A percentile compares a stretch with the other conserved stretches of the same genome.
These are phyloP conservation scores for Zymoseptoria passerinii DNA, from an alignment of 2,329 filamentous ascomycete species.

Conservation along the genomic window DNA sequence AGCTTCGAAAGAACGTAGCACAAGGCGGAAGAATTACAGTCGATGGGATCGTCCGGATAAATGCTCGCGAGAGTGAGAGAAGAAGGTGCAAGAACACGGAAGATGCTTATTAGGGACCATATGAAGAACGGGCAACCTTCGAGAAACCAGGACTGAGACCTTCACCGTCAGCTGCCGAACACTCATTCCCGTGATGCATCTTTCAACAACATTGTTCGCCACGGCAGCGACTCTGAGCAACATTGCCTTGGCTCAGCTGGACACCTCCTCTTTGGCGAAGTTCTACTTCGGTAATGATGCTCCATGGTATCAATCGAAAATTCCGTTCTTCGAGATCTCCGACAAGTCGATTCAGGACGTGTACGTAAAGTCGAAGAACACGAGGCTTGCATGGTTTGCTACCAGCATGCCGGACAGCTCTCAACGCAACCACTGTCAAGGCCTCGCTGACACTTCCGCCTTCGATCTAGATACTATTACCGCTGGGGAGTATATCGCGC, in stretches of 20 bases:
- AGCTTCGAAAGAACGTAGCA: background rate
- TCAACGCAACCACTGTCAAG: too few relatives aligned
- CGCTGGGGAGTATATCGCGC: conserved; percentile 39
- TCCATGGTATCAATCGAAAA: conserved; percentile 33
- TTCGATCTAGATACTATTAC: conserved; percentile 28
- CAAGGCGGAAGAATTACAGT: background rate
- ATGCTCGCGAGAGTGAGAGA: background rate
- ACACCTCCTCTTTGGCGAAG: conserved; percentile 22
- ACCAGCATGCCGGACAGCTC: too few relatives aligned
- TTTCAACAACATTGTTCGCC: background rate
- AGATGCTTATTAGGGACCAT: background rate
- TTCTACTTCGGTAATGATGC: conserved; percentile 36
- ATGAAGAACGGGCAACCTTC: background rate
- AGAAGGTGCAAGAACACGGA: background rate
- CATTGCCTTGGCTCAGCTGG: conserved; percentile 8
- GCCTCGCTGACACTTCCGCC: too few relatives aligned
- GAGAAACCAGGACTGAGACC: background rate
- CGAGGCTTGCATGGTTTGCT: too few relatives aligned
- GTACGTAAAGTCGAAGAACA: conserved; percentile 18
- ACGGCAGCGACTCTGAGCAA: background rate
- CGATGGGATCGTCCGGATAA: background rate
- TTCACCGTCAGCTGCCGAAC: background rate
- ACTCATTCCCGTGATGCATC: background rate
- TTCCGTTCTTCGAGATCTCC: conserved; percentile 35
- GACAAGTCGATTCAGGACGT: conserved; percentile 34